These are phyloP conservation scores for Aspergillus nomiae DNA, from an alignment of 2,329 filamentous ascomycete species.

Conservation along the genomic window DNA sequence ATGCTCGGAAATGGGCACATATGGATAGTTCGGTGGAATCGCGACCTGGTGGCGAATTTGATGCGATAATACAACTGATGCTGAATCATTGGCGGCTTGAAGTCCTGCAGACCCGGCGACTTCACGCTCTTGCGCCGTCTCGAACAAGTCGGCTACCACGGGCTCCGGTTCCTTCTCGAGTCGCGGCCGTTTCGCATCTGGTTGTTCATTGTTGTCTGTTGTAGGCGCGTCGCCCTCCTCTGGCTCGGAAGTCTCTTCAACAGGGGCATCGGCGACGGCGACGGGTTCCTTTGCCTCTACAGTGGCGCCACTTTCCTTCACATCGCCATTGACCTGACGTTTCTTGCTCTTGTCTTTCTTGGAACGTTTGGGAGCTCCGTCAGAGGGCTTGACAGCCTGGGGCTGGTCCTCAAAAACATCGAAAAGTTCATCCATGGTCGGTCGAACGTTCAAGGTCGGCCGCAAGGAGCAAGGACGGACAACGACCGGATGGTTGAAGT, in stretches of 20 bases:
- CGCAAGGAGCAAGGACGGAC: slow-evolving; percentile 20
- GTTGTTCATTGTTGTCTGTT: slow-evolving; percentile 37
- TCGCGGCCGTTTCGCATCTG: slow-evolving; percentile 50
- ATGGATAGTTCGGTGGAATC: slow-evolving; percentile 89
- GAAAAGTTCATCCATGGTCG: slow-evolving; percentile 75
- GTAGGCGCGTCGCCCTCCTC: slow-evolving; percentile 20
- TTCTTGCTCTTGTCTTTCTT: slow-evolving; percentile 74
- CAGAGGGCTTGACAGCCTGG: slow-evolving; percentile 42
- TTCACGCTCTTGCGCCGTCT: slow-evolving; percentile 92
- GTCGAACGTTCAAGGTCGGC: slow-evolving; percentile 11
- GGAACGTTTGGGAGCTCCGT: slow-evolving; percentile 36
- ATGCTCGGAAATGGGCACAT: slow-evolving; percentile 92
- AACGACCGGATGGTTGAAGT: slow-evolving; percentile 16
- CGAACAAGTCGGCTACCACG: slow-evolving; percentile 88
- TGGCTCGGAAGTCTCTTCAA: slow-evolving; percentile 17
- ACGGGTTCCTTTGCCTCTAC: slow-evolving; percentile 35
- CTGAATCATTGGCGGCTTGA: slow-evolving; percentile 63
- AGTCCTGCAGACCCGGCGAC: slow-evolving; percentile 76
- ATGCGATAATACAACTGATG: slow-evolving; percentile 78
- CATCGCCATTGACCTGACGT: slow-evolving; percentile 77
- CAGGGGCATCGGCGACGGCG: slow-evolving; percentile 22
- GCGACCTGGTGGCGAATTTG: slow-evolving; percentile 99
- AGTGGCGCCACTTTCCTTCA: slow-evolving; percentile 56
- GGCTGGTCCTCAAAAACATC: slow-evolving; percentile 75
- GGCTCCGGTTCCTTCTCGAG: slow-evolving; percentile 68